These are phyloP conservation scores for Penicillium soppii DNA, from an alignment of 495 filamentous ascomycete genomes.

Conservation along the genomic window DNA sequence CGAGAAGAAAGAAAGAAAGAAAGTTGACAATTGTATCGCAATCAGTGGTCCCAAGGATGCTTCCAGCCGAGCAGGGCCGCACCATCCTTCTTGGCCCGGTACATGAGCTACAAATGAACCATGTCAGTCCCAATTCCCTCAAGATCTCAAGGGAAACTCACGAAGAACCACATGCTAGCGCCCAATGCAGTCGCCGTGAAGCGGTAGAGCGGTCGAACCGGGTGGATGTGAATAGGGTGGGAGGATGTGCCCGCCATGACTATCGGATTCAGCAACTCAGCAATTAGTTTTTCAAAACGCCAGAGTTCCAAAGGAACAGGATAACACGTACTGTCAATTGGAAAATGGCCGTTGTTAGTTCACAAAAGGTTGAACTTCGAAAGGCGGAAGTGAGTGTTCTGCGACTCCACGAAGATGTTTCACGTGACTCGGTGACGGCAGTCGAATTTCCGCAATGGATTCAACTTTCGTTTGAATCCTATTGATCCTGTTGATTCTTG, in stretches of 20 bases:
- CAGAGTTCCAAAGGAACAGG: not conserved
- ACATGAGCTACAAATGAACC: slow-evolving; percentile 70
- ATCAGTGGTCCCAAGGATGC: slow-evolving; percentile 98
- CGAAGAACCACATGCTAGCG: slow-evolving; percentile 99
- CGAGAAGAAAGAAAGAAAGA: not conserved
- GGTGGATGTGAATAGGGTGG: slow-evolving; percentile 74
- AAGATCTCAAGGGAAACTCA: slow-evolving; percentile 44
- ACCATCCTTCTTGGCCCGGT: slow-evolving; percentile 90
- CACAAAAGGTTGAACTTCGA: slow-evolving; percentile 14
- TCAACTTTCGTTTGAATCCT: too few species aligned
- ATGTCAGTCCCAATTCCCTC: slow-evolving; percentile 14
- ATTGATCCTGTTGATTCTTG: too few species aligned
- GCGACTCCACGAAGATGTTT: slow-evolving; percentile 9
- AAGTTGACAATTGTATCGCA: slow-evolving; percentile 9
- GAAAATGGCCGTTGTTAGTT: slow-evolving; percentile 8
- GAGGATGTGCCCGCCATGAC: slow-evolving; percentile 53
- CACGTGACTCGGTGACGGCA: not conserved
- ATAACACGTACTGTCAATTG: slow-evolving; percentile 15
- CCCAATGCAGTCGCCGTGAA: slow-evolving; percentile 82
- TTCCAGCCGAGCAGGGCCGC: slow-evolving; percentile 88
- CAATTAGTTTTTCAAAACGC: not conserved
- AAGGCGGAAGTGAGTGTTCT: slow-evolving; percentile 6
- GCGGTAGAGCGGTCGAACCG: slow-evolving; percentile 73
- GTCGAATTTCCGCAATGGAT: slow-evolving; percentile 3
- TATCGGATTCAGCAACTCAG: slow-evolving; percentile 9